Percentiles rank a stretch among this genome's conserved stretches.
Conservation (phyloP, 192 early-diverging fungal species). For the Backusella liffmaniae region DNA sequence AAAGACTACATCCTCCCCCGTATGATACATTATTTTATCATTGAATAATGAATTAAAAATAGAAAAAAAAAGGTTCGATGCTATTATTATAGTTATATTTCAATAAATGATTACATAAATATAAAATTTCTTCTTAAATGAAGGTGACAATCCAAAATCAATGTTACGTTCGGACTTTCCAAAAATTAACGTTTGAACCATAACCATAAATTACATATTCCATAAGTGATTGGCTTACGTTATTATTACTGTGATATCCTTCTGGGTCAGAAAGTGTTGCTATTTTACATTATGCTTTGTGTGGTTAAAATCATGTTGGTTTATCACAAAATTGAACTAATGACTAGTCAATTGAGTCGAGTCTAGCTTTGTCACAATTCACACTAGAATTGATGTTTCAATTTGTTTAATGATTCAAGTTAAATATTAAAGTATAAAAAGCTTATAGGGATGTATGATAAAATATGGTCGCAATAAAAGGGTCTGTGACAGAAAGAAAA, state of each 20-base stretch:
- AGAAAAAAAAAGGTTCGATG: no score
- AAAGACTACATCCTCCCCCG: no score
- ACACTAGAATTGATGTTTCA: background rate
- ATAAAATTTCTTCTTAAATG: background rate
- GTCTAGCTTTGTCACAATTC: background rate
- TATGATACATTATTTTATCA: no score
- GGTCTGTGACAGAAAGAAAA: background rate
- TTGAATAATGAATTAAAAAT: no score
- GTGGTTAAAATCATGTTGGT: background rate
- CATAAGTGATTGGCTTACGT: background rate
- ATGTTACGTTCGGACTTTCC: constrained; percentile 6
- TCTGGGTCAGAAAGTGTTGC: background rate
- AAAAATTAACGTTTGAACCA: background rate
- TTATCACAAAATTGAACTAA: background rate
- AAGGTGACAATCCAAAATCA: background rate
- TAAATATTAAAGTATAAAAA: background rate
- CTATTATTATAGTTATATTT: background rate
- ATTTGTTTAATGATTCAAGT: background rate
- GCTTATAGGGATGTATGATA: background rate
- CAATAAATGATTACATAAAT: background rate
- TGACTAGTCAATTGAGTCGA: background rate
- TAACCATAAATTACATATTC: background rate
- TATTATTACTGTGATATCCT: background rate
- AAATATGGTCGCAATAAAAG: background rate
- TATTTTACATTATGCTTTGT: background rate